Base-by-base conservation (phyloP, 805 yeast species). In the Tetrapisispora arboricola region DNA sequence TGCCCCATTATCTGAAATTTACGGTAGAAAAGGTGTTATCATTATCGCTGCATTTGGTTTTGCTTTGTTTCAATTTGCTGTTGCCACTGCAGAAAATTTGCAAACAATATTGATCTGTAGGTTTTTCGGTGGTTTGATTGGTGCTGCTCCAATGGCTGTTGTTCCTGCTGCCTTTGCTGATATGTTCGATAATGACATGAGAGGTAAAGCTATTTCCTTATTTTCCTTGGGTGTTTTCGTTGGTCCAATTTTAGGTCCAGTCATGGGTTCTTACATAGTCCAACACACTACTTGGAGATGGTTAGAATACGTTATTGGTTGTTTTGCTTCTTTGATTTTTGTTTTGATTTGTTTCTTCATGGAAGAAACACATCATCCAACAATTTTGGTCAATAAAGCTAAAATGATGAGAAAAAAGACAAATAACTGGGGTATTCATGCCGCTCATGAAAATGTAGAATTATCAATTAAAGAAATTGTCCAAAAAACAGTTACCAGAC, bases 81-180 rank as follows among this genome's bases (percentile, higher is more conserved):
- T 73, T 26, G 95, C 92, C 1, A 70, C 82, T n/a, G 83, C 85
- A 21, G 71, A 84, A 52, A 80, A 87, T 53, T 49, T 84, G 39
- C 94, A 85, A 63, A 78, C 94, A 0, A 67, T 86, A 43, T 57
- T 86, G 66, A 68, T 86, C 32, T 75, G 84, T 61, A 72, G 95
- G 48, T 85, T 84, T 55, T 79, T 86, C 57, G 78, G 80, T 20
- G 94, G 95, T 41, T 72, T 78, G 53, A 62, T 80, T 43, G 95
- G 94, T 48, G 85, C 94, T 17, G 86, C 92, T 31, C 86, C 94
- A 1, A 61, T 87, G 53, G 90, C 84, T 21, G 85, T 84, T 31
- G 87, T 79, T 9, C 94, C 95, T 21, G 95, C 95, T 37, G 73
- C 81, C 0, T 80, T 85, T 67, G 83, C 94, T 7, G 96, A 87